phyloP scores from a whole-genome alignment of 371 early-diverging fungal genomes.

The Caulochytrium protostelioides region DNA sequence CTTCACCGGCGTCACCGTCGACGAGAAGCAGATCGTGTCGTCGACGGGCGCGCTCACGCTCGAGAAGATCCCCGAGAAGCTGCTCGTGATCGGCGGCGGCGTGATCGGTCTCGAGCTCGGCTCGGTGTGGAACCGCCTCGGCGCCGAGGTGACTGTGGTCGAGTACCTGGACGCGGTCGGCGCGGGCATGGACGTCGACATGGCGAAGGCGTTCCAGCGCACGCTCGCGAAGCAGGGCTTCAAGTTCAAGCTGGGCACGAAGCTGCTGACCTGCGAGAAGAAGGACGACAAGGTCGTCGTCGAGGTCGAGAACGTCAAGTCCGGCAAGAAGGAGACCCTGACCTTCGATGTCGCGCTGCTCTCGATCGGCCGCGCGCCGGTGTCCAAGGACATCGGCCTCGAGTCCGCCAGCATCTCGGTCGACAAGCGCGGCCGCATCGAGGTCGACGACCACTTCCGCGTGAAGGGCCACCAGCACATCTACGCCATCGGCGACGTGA shows the following conservation, averaged over 20 bases:
- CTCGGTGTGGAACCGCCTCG: slow-evolving; percentile 90
- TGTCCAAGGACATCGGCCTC: slow-evolving; percentile 75
- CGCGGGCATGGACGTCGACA: slow-evolving; percentile 88
- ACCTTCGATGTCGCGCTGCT: slow-evolving; percentile 73
- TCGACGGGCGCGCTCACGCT: slow-evolving; percentile 92
- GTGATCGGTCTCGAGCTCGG: slow-evolving; percentile 96
- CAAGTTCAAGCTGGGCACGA: slow-evolving; percentile 93
- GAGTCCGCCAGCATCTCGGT: slow-evolving; percentile 70
- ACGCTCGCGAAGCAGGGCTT: slow-evolving; percentile 81
- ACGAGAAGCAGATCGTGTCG: slow-evolving; percentile 85
- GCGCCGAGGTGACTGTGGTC: slow-evolving; percentile 85
- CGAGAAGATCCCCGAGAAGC: slow-evolving; percentile 79
- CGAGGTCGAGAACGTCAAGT: slow-evolving; percentile 72
- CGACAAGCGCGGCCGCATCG: slow-evolving; percentile 73
- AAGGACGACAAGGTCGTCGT: slow-evolving; percentile 69
- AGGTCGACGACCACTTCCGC: slow-evolving; percentile 67
- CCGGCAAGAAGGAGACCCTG: slow-evolving; percentile 51
- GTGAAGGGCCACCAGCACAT: slow-evolving; percentile 54
- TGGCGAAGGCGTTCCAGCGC: slow-evolving; percentile 83
- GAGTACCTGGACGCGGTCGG: slow-evolving; percentile 85
- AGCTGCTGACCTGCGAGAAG: slow-evolving; percentile 68
- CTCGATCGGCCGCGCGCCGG: slow-evolving; percentile 86
- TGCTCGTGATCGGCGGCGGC: slow-evolving; percentile 96
- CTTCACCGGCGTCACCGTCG: slow-evolving; percentile 82
- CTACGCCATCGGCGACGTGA: slow-evolving; percentile 91